Percentiles rank a stretch among this genome's conserved stretches.
Evolutionary conservation across 1,284 basidiomycete genomes (phyloP).

Genomic region (Leccinum insolens): DNA sequence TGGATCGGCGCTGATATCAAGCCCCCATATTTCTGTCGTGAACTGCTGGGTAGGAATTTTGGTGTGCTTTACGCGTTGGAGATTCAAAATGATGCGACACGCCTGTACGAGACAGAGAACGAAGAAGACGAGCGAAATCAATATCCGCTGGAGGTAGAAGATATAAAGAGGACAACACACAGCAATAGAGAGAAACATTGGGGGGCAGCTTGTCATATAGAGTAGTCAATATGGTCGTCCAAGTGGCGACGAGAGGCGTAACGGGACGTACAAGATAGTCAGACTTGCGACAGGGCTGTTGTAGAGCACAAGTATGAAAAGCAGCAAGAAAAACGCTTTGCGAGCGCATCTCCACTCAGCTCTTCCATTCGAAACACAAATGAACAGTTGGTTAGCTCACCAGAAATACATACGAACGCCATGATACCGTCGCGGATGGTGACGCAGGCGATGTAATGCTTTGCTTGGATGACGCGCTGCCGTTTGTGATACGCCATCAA

Average conservation of each 20-base stretch:
- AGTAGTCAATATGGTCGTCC: conserved; percentile 1
- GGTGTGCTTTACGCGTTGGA: too few species aligned
- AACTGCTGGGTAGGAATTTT: too few species aligned
- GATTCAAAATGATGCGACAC: conserved; percentile 17
- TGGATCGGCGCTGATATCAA: too few species aligned
- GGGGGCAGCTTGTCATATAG: conserved; percentile 20
- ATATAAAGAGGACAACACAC: conserved; percentile 11
- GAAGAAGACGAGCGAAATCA: background rate
- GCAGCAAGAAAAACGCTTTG: conserved; percentile 14
- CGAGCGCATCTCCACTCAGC: background rate
- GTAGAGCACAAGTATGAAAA: conserved; percentile 7
- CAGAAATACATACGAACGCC: conserved; percentile 18
- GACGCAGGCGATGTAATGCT: conserved; percentile 14
- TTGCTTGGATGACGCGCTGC: background rate
- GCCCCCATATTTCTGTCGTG: too few species aligned
- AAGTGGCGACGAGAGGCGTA: background rate
- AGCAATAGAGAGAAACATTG: conserved; percentile 18
- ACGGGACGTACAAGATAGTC: conserved; percentile 18
- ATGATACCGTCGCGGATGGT: conserved; percentile 31
- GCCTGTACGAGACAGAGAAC: conserved; percentile 11
- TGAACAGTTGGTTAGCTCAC: conserved; percentile 12
- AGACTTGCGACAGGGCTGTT: conserved; percentile 11
- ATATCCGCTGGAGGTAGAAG: background rate
- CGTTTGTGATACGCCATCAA: conserved; percentile 22
- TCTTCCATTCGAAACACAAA: background rate